Evolutionary conservation across 129 eudicot genomes (phyloP).

Genomic region (Helichrysum umbraculigerum): DNA sequence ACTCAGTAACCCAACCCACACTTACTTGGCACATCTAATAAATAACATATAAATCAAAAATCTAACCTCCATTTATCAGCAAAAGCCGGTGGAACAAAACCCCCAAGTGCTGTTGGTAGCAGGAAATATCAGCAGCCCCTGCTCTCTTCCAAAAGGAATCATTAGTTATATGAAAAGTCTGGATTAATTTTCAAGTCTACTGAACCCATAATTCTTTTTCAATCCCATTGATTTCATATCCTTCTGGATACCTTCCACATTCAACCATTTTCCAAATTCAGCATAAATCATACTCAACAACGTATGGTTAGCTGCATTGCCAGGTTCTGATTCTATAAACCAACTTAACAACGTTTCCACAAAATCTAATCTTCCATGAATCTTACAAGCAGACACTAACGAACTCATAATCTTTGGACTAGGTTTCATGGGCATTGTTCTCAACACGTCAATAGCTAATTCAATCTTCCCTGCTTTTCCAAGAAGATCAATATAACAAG

Average conservation of each 20-base stretch:
- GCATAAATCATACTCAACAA: conserved; percentile 65
- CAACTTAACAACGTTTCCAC: conserved; percentile 47
- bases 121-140: neutral
- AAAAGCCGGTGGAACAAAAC: neutral
- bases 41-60: neutral
- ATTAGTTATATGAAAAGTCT: neutral
- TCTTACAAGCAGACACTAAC: conserved; percentile 60
- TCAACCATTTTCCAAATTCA: conserved; percentile 63
- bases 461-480: conserved; percentile 72
- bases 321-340: conserved; percentile 52
- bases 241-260: conserved; percentile 54
- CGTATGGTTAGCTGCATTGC: conserved; percentile 54
- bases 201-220: conserved; percentile 54
- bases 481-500: conserved; percentile 74
- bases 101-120: neutral
- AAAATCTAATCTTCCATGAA: conserved; percentile 58
- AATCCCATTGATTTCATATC: conserved; percentile 47
- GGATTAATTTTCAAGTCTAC: conserved; percentile 50
- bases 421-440: conserved; percentile 55
- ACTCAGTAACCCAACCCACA: neutral
- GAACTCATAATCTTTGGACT: conserved; percentile 56
- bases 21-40: neutral
- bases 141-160: neutral
- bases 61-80: neutral
- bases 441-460: conserved; percentile 50